phyloP scores from a whole-genome alignment of 192 early-diverging fungal species.

The Coemansia guatemalensis region DNA sequence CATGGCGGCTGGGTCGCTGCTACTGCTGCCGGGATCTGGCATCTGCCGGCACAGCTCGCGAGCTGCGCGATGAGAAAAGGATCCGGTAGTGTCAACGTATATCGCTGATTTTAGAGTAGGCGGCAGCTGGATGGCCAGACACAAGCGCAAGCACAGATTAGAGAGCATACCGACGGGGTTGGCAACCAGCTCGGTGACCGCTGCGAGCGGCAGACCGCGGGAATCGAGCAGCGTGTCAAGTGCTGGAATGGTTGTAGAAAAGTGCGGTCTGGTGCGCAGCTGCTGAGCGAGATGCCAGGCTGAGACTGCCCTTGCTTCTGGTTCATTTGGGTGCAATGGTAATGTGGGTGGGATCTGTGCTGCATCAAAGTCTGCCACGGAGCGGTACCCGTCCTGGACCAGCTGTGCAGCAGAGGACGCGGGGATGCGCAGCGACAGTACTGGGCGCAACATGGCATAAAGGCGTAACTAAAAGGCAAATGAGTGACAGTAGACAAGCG shows the following conservation, averaged over 20 bases:
- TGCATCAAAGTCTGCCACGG: slow-evolving; percentile 23
- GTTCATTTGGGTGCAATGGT: background rate
- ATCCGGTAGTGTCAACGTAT: slow-evolving; percentile 24
- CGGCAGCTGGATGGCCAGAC: slow-evolving; percentile 22
- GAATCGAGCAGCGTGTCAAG: slow-evolving; percentile 26
- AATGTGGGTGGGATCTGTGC: background rate
- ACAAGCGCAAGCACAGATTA: slow-evolving; percentile 26
- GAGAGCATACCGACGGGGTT: slow-evolving; percentile 18
- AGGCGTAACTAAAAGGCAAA: too few species aligned
- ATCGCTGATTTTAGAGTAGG: slow-evolving; percentile 6
- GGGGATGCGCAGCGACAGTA: slow-evolving; percentile 24
- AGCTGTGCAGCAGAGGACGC: slow-evolving; percentile 9
- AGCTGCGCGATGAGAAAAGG: slow-evolving; percentile 16
- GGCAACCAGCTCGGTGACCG: slow-evolving; percentile 17
- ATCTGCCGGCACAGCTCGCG: slow-evolving; percentile 4
- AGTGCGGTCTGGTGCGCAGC: slow-evolving; percentile 9
- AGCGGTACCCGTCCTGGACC: slow-evolving; percentile 24
- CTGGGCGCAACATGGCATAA: slow-evolving; percentile 16
- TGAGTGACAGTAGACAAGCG: too few species aligned
- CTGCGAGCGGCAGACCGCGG: slow-evolving; percentile 17
- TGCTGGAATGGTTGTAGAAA: slow-evolving; percentile 13
- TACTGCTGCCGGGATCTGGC: background rate
- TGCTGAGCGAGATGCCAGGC: slow-evolving; percentile 16
- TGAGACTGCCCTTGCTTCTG: background rate
- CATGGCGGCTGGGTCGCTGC: background rate